Conservation (phyloP, 2,329 filamentous ascomycete genomes). For the Pestalotiopsis sp. region DNA sequence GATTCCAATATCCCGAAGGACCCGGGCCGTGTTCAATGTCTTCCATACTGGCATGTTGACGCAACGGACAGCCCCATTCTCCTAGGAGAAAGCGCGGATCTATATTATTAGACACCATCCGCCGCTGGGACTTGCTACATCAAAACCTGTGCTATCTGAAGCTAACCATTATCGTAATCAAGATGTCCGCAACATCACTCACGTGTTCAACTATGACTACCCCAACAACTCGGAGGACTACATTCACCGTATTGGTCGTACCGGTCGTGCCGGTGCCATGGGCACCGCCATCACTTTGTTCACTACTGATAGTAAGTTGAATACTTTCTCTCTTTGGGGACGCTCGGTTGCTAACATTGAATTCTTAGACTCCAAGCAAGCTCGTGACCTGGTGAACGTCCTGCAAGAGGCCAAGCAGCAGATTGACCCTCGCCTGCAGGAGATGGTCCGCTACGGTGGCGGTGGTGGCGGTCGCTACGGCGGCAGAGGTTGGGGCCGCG, state of each 20-base stretch:
- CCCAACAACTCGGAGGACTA: conserved; percentile 99
- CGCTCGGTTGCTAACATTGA: conserved; percentile 36
- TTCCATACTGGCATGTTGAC: conserved; percentile 57
- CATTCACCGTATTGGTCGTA: conserved; percentile 95
- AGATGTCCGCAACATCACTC: conserved; percentile 99
- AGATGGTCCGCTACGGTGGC: conserved; percentile 93
- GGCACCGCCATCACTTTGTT: conserved; percentile 98
- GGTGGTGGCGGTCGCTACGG: conserved; percentile 74
- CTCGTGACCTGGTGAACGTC: conserved; percentile 92
- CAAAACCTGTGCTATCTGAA: conserved; percentile 55
- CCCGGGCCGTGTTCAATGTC: conserved; percentile 54
- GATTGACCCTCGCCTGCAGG: conserved; percentile 91
- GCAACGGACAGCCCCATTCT: conserved; percentile 64
- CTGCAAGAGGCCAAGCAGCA: conserved; percentile 97
- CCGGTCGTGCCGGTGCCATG: conserved; percentile 89
- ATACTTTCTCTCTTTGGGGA: not conserved
- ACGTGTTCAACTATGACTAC: conserved; percentile 99
- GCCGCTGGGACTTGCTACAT: conserved; percentile 67
- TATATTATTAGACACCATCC: conserved; percentile 52
- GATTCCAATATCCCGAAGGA: conserved; percentile 59
- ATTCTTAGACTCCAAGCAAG: conserved; percentile 79
- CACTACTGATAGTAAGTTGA: conserved; percentile 93
- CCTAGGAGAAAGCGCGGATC: conserved; percentile 55
- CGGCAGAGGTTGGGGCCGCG: conserved; percentile 64
- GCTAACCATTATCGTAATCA: conserved; percentile 75